These are phyloP conservation scores for Erysimum cheiri DNA, from an alignment of 441 rosid species.

Conservation along the genomic window DNA sequence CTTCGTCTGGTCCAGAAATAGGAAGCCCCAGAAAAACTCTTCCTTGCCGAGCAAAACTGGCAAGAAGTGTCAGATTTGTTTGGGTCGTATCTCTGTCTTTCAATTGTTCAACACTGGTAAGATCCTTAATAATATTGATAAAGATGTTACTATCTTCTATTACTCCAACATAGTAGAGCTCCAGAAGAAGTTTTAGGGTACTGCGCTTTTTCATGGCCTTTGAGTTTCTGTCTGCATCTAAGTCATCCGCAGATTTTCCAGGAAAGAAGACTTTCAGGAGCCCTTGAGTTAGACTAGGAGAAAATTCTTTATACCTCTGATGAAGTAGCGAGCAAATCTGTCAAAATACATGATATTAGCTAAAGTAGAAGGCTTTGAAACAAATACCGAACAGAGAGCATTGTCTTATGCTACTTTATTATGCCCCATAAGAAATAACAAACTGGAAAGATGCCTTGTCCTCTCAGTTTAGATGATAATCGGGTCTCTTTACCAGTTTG, in stretches of 20 bases:
- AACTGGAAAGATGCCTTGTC: neutral
- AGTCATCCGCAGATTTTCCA: slow-evolving; percentile 90
- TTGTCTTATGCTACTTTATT: slow-evolving; percentile 1
- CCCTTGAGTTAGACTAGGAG: slow-evolving; percentile 86
- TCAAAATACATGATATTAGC: slow-evolving; percentile 48
- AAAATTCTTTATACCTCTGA: slow-evolving; percentile 94
- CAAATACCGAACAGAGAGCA: neutral
- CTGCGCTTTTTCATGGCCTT: slow-evolving; percentile 98
- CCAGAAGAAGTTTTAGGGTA: slow-evolving; percentile 86
- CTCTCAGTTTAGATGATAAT: no score
- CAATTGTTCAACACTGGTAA: slow-evolving; percentile 78
- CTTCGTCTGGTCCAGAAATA: slow-evolving; percentile 86
- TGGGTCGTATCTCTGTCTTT: slow-evolving; percentile 95
- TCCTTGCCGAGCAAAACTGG: slow-evolving; percentile 98
- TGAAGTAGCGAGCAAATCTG: slow-evolving; percentile 98
- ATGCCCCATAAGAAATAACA: slow-evolving; percentile 9
- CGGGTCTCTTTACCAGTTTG: no score
- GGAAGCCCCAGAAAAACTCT: slow-evolving; percentile 90
- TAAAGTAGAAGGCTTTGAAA: slow-evolving; percentile 23
- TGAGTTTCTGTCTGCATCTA: slow-evolving; percentile 81
- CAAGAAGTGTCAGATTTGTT: slow-evolving; percentile 91
- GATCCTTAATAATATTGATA: slow-evolving; percentile 90
- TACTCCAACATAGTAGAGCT: slow-evolving; percentile 94
- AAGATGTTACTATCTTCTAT: slow-evolving; percentile 79
- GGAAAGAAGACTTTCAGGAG: slow-evolving; percentile 91